Evolutionary conservation across 2,329 filamentous ascomycete genomes (phyloP), one percentile per base, ranked within the genome.

Genomic region (Thelonectria olida): DNA sequence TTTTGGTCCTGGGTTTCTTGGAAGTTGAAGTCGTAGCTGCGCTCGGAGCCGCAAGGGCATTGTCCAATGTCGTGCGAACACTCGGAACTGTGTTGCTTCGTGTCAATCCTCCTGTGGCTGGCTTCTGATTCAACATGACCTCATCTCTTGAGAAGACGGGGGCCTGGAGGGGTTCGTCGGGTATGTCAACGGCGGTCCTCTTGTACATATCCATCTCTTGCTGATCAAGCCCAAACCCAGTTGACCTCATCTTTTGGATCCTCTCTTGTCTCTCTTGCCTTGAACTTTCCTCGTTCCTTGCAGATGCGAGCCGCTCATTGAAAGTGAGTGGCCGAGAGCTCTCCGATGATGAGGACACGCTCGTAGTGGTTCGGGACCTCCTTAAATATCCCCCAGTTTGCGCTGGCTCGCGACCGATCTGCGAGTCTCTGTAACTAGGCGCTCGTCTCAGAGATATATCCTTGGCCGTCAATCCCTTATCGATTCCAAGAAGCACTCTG

Each of bases 361-460:
- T 74, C 7, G 73, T 73, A 3, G 78, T 73, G 4, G 81, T 80
- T 53, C 76, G 79, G 13, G 82, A 73, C 62, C 80, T 78, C 61
- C 80, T 78, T 41, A 87, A 67, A 65, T 81, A 84, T 9, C 79
- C 78, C 12, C 77, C 79, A 31, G 60, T 63, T 13, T 70, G 68
- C 9, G 58, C 52, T 7, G 65, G 47, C 7, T 68, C 63, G 12
- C 58, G 50, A 15, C 64, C 58, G 41, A 53, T 61, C 57, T 64
- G 63, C 22, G 59, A 65, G 23, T 72, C 65, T 51, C 78, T 80
- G 27, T 81, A 73, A 58, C 79, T 84, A 2, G 88, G 83, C 3
- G 92, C 88, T 66, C 92, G 85, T 76, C 92, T 96, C 25, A 98
- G 80, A 3, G 94, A 97, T 28, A 98, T 84, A 70, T 97, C 93